A percentile compares a stretch with the other conserved stretches of the same genome.
phyloP scores from a whole-genome alignment of 495 filamentous ascomycete species.

The Aspergillus wentii region DNA sequence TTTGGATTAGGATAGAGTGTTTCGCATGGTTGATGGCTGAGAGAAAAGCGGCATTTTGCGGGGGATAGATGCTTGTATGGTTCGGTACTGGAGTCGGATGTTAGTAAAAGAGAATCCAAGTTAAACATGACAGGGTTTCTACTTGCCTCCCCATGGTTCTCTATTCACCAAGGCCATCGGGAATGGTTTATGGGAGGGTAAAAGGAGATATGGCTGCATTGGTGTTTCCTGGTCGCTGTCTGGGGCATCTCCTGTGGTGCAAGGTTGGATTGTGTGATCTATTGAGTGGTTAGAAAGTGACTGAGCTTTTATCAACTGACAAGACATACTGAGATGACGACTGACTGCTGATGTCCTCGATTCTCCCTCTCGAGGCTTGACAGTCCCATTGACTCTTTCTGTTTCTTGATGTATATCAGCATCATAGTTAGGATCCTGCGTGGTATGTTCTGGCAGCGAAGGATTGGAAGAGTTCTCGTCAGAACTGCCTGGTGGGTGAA shows the following conservation, averaged over 20 bases:
- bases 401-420: conserved; percentile 52
- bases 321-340: conserved; percentile 51
- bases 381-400: conserved; percentile 48
- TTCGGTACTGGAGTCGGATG: conserved; percentile 38
- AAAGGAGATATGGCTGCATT: conserved; percentile 61
- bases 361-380: conserved; percentile 46
- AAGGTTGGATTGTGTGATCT: conserved; percentile 53
- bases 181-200: conserved; percentile 48
- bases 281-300: conserved; percentile 3
- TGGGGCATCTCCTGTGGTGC: conserved; percentile 48
- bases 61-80: conserved; percentile 52
- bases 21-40: conserved; percentile 61
- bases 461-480: conserved; percentile 6
- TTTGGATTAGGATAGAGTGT: conserved; percentile 63
- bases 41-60: conserved; percentile 70
- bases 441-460: conserved; percentile 49
- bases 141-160: conserved; percentile 53
- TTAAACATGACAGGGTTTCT: not conserved
- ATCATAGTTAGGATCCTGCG: conserved; percentile 60
- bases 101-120: not conserved
- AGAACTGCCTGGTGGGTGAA: not conserved
- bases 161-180: conserved; percentile 71
- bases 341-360: conserved; percentile 51
- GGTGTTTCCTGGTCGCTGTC: conserved; percentile 41
- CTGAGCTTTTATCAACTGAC: not conserved